A percentile compares a stretch with the other conserved stretches of the same genome.
These are phyloP conservation scores for Hemisphaericaspora nanyangensis DNA, from an alignment of 805 yeast genomes.

Conservation along the genomic window DNA sequence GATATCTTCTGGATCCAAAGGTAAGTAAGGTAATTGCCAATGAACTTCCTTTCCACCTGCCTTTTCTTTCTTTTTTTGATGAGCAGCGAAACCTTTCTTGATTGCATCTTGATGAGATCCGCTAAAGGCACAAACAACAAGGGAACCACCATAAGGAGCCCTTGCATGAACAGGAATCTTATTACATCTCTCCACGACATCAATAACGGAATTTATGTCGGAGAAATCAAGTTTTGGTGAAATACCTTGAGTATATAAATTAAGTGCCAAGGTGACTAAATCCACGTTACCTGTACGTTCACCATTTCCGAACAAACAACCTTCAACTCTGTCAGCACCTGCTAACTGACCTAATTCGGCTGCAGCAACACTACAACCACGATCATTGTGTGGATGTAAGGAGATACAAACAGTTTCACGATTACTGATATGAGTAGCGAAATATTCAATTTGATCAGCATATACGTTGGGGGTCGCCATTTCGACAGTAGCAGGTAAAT, in stretches of 20 bases:
- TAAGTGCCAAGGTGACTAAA: slow-evolving; percentile 71
- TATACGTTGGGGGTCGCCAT: slow-evolving; percentile 76
- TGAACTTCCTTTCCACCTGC: slow-evolving; percentile 32
- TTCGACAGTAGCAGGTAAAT: slow-evolving; percentile 83
- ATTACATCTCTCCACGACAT: slow-evolving; percentile 73
- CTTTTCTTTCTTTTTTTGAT: slow-evolving; percentile 36
- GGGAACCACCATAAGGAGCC: slow-evolving; percentile 80
- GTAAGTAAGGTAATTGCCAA: slow-evolving; percentile 80
- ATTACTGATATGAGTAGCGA: slow-evolving; percentile 54
- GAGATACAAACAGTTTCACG: slow-evolving; percentile 73
- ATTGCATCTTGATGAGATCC: slow-evolving; percentile 91
- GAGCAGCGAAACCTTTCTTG: slow-evolving; percentile 67
- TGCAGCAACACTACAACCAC: slow-evolving; percentile 89
- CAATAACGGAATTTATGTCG: slow-evolving; percentile 61
- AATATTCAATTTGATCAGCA: slow-evolving; percentile 82
- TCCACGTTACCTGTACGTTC: slow-evolving; percentile 89
- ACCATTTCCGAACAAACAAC: slow-evolving; percentile 82
- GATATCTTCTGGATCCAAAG: slow-evolving; percentile 79
- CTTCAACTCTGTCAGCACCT: slow-evolving; percentile 87
- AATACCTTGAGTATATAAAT: slow-evolving; percentile 76
- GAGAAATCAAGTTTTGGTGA: slow-evolving; percentile 69
- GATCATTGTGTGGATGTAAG: slow-evolving; percentile 78
- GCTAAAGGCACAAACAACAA: slow-evolving; percentile 78
- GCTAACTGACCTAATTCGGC: slow-evolving; percentile 78
- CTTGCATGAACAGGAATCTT: slow-evolving; percentile 76